Percentiles rank a stretch among this genome's conserved stretches.
phyloP scores from a whole-genome alignment of 495 filamentous ascomycete species.

The Tuber magnatum region DNA sequence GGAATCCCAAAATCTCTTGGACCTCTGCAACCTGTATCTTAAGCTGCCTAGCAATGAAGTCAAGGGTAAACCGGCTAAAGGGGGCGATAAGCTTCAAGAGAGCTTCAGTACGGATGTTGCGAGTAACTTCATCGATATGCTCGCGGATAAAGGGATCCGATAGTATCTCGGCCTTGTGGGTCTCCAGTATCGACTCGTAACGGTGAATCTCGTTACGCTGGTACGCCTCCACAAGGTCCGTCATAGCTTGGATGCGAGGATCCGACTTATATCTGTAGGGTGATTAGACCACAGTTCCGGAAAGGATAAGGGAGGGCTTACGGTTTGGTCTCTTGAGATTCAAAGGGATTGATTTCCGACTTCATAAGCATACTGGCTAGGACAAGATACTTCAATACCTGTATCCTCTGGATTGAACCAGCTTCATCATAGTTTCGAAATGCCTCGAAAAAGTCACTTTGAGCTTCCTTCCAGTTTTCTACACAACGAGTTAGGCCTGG shows the following conservation, averaged over 20 bases:
- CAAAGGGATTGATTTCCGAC: slow-evolving; percentile 98
- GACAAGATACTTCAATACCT: slow-evolving; percentile 94
- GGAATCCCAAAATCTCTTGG: slow-evolving; percentile 82
- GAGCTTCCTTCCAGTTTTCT: slow-evolving; percentile 97
- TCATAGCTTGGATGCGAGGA: slow-evolving; percentile 92
- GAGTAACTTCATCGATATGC: slow-evolving; percentile 98
- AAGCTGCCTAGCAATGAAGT: slow-evolving; percentile 77
- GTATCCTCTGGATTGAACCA: slow-evolving; percentile 88
- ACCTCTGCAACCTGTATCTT: slow-evolving; percentile 79
- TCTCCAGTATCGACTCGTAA: slow-evolving; percentile 80
- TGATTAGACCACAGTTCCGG: slow-evolving; percentile 5
- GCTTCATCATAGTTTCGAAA: slow-evolving; percentile 99
- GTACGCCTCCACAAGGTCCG: slow-evolving; percentile 90
- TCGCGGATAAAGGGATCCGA: slow-evolving; percentile 94
- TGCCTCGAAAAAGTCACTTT: slow-evolving; percentile 96
- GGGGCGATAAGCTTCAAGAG: slow-evolving; percentile 89
- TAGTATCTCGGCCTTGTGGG: slow-evolving; percentile 73
- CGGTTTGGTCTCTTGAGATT: slow-evolving; percentile 98
- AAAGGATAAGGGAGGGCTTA: slow-evolving; percentile 2
- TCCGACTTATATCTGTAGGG: slow-evolving; percentile 68
- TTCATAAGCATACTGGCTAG: slow-evolving; percentile 98
- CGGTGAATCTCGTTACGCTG: slow-evolving; percentile 88
- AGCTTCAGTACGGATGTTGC: slow-evolving; percentile 95
- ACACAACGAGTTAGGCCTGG: slow-evolving; percentile 5
- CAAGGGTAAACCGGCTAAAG: slow-evolving; percentile 82